These are phyloP conservation scores for Malus sieversii DNA, from an alignment of 306 rosid species.

Conservation along the genomic window DNA sequence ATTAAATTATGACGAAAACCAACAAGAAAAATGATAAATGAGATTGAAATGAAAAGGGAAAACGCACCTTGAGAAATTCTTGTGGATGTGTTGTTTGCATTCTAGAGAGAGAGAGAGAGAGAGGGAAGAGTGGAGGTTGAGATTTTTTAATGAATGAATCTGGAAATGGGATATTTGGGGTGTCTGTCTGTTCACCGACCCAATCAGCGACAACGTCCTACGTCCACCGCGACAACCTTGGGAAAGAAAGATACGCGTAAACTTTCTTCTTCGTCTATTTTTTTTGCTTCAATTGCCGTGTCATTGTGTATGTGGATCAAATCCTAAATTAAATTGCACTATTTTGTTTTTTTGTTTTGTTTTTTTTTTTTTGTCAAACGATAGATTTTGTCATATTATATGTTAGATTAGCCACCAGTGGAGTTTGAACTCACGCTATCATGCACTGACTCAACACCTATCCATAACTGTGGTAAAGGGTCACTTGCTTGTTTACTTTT, in stretches of 20 bases:
- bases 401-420: rapidly evolving
- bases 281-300: neutral
- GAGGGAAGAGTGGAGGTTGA: neutral
- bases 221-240: neutral
- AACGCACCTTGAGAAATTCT: neutral
- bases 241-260: neutral
- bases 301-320: neutral
- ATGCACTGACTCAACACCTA: too few relatives aligned
- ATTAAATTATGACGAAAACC: neutral
- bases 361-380: too few relatives aligned
- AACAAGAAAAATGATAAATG: neutral
- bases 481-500: too few relatives aligned
- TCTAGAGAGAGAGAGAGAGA: neutral
- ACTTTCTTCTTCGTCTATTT: neutral
- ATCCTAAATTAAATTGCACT: neutral
- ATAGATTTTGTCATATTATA: too few relatives aligned
- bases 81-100: neutral
- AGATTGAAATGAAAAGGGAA: neutral
- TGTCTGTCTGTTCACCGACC: neutral
- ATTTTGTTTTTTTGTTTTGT: neutral
- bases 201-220: neutral
- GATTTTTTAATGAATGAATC: neutral
- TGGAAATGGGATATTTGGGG: neutral
- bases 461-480: rapidly evolving
- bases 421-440: rapidly evolving